These are phyloP conservation scores for Globisporangium cylindrosporum DNA, from an alignment of 352 stramenopile species.

Conservation along the genomic window DNA sequence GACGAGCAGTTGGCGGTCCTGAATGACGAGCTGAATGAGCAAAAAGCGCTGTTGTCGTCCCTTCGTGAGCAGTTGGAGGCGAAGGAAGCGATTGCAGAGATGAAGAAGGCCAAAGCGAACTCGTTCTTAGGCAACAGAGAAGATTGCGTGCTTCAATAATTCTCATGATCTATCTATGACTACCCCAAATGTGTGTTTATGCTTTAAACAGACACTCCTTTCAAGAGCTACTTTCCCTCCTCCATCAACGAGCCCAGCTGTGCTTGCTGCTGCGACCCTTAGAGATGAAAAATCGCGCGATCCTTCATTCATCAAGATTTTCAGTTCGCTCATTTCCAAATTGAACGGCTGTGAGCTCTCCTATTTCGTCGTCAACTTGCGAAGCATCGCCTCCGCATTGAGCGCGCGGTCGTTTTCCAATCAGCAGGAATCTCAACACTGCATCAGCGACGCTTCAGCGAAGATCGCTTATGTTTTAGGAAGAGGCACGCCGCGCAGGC, in stretches of 20 bases:
- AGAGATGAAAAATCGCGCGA: not conserved
- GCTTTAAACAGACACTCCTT: not conserved
- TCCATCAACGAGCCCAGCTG: not conserved
- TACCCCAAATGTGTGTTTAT: not conserved
- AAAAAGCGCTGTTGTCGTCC: slow-evolving; percentile 38
- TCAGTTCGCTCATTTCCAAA: slow-evolving; percentile 1
- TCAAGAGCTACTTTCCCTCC: not conserved
- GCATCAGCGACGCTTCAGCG: not conserved
- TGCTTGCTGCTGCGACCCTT: not conserved
- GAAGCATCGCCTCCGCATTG: not conserved
- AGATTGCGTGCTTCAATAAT: slow-evolving; percentile 57
- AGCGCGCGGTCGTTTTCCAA: not conserved
- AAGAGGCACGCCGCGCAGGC: not conserved
- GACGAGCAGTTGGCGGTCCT: slow-evolving; percentile 49
- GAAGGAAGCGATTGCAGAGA: slow-evolving; percentile 38
- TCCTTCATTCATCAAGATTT: not conserved
- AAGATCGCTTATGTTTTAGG: not conserved
- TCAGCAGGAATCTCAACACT: not conserved
- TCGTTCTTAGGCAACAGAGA: slow-evolving; percentile 39
- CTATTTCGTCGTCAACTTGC: not conserved
- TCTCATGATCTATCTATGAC: not conserved
- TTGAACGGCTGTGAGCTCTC: slow-evolving; percentile 8
- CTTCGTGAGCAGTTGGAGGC: slow-evolving; percentile 56
- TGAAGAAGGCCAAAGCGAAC: slow-evolving; percentile 35
- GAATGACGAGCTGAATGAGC: slow-evolving; percentile 48